phyloP scores from a whole-genome alignment of 2,329 filamentous ascomycete species.

The Colletotrichum australisinense region DNA sequence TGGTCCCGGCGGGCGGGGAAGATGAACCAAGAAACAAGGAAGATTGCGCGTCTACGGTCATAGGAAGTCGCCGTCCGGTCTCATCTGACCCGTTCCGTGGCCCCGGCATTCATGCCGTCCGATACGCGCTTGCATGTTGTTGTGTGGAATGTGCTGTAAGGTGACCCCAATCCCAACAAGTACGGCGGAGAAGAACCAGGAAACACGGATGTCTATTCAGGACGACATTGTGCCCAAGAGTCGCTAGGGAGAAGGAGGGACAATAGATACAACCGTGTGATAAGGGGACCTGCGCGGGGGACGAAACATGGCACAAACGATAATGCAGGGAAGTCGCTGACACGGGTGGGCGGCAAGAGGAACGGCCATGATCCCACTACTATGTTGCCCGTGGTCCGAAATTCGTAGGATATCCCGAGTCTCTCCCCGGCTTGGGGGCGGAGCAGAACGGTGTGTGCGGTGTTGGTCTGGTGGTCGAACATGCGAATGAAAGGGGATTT shows the following conservation, averaged over 20 bases:
- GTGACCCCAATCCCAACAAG: neutral
- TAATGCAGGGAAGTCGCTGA: slow-evolving; percentile 18
- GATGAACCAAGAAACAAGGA: neutral
- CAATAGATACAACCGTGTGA: neutral
- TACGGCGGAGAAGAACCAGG: neutral
- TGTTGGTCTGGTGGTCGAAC: neutral
- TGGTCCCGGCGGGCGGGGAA: neutral
- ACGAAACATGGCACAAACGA: neutral
- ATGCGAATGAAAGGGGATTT: neutral
- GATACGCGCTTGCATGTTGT: neutral
- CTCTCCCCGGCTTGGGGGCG: neutral
- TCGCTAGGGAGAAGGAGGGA: neutral
- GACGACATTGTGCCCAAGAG: neutral
- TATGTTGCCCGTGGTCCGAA: slow-evolving; percentile 11
- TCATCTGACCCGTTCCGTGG: slow-evolving; percentile 27
- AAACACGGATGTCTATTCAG: slow-evolving; percentile 20
- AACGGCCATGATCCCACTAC: slow-evolving; percentile 16
- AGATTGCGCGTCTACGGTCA: slow-evolving; percentile 27
- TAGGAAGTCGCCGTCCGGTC: slow-evolving; percentile 27
- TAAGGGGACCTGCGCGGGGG: neutral
- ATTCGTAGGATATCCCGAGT: neutral
- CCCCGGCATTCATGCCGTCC: slow-evolving; percentile 15
- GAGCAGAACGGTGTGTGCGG: neutral
- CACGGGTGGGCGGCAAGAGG: neutral
- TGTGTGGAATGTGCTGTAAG: neutral